Conservation (phyloP, 2,329 filamentous ascomycete genomes). For the Neonectria hederae region DNA sequence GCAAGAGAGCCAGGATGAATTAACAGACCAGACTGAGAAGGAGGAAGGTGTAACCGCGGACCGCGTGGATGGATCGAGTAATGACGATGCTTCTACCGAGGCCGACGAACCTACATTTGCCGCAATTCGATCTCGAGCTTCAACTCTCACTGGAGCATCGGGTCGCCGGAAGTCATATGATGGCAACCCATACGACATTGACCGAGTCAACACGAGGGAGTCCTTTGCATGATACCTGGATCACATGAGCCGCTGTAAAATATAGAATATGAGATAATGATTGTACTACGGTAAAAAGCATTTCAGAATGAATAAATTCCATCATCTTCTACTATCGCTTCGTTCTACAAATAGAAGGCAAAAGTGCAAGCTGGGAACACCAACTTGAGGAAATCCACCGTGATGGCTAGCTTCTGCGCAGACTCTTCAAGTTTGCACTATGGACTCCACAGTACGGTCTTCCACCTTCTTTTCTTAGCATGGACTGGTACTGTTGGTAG, state of each 20-base stretch:
- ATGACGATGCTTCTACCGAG: not conserved
- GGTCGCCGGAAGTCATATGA: not conserved
- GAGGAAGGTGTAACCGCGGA: not conserved
- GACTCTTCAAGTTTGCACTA: too few relatives aligned
- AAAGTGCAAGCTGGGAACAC: too few relatives aligned
- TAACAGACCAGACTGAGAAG: not conserved
- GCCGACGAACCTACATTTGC: not conserved
- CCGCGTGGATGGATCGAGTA: not conserved
- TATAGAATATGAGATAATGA: not conserved
- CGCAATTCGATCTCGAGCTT: not conserved
- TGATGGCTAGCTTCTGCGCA: too few relatives aligned
- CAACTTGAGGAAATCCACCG: too few relatives aligned
- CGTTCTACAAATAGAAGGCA: too few relatives aligned
- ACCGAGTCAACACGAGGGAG: constrained; percentile 1
- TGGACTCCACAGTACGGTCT: too few relatives aligned
- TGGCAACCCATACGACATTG: constrained; percentile 2
- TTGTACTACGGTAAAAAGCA: not conserved
- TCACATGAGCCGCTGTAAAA: not conserved
- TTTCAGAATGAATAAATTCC: not conserved
- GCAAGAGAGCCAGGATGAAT: not conserved
- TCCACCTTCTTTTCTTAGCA: not conserved
- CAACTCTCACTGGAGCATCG: not conserved
- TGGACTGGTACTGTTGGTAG: constrained; percentile 18
- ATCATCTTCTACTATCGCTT: not conserved
- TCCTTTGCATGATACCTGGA: not conserved